Conservation (phyloP, 2,329 filamentous ascomycete genomes). For the Ophiocordyceps unilateralis region DNA sequence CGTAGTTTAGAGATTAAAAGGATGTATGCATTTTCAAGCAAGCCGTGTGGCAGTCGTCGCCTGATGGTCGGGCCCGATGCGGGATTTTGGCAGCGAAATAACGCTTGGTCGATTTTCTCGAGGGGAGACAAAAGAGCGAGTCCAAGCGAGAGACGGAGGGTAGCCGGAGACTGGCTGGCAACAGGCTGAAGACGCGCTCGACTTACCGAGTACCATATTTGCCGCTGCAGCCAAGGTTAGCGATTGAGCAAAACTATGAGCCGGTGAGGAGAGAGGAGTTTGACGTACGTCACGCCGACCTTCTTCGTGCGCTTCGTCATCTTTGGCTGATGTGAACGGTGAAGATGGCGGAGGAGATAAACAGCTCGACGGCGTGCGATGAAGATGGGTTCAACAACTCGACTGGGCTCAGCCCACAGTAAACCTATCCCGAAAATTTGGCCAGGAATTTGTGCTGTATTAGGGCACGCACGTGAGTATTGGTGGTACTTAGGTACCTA, state of each 20-base stretch:
- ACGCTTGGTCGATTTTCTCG: no score
- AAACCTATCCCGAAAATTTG: not conserved
- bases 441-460: not conserved
- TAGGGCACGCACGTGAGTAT: not conserved
- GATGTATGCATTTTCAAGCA: no score
- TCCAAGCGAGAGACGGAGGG: not conserved
- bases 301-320: constrained; percentile 95
- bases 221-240: constrained; percentile 27
- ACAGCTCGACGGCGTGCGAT: constrained; percentile 4
- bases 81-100: no score
- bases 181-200: not conserved
- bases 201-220: constrained; percentile 94
- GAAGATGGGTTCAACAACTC: not conserved
- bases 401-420: not conserved
- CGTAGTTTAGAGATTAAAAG: no score
- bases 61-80: no score
- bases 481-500: no score
- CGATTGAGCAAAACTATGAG: constrained; percentile 4
- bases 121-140: not conserved
- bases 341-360: constrained; percentile 15
- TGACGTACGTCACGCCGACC: constrained; percentile 69
- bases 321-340: constrained; percentile 30
- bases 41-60: no score
- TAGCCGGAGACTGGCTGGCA: not conserved
- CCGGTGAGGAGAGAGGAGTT: constrained; percentile 2